phyloP scores from a whole-genome alignment of 176 grass and related monocot genomes.

The Thinopyrum elongatum region DNA sequence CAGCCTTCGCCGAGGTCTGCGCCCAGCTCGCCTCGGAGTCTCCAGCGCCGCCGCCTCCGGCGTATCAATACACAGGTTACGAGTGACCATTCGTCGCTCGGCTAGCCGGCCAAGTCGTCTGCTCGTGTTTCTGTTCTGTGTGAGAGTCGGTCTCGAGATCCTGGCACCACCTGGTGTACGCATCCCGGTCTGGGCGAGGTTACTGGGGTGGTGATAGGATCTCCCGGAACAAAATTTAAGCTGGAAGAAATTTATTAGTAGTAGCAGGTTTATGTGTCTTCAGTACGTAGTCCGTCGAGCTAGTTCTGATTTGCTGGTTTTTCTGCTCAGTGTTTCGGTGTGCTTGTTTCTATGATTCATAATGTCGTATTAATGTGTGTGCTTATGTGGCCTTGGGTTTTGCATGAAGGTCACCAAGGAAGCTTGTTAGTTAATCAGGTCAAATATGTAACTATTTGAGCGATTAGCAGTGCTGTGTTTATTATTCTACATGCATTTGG shows the following conservation, averaged over 20 bases:
- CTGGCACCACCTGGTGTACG: slow-evolving; percentile 65
- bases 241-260: not conserved
- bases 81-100: not conserved
- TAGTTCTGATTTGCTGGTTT: not conserved
- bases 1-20: slow-evolving; percentile 89
- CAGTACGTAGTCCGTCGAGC: not conserved
- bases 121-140: not conserved
- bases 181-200: not conserved
- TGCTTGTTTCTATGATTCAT: not conserved
- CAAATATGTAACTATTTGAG: not conserved
- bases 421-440: not conserved
- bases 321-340: not conserved
- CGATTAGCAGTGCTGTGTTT: not conserved
- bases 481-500: not conserved
- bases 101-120: not conserved
- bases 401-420: slow-evolving; percentile 23
- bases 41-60: not conserved
- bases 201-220: slow-evolving; percentile 86
- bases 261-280: not conserved
- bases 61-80: slow-evolving; percentile 33
- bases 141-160: slow-evolving; percentile 42
- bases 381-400: slow-evolving; percentile 41
- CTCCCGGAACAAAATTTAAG: slow-evolving; percentile 26
- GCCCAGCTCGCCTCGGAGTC: slow-evolving; percentile 31
- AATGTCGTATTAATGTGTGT: not conserved